Evolutionary conservation across 2,329 filamentous ascomycete species (phyloP).

Genomic region (Fusarium albosuccineum): DNA sequence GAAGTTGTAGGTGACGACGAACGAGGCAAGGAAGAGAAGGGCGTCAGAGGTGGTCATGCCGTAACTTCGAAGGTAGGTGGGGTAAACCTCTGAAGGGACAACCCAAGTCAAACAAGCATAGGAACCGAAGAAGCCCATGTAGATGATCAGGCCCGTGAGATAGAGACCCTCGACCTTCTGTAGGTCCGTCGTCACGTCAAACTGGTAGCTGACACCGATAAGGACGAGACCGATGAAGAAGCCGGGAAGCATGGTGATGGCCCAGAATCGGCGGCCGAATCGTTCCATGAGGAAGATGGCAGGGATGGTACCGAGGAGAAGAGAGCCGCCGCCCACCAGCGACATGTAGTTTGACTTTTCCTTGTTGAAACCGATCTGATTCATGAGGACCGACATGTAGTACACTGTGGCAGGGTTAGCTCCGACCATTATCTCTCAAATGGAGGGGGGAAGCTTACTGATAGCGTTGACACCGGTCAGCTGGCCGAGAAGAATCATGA

Average conservation of each 20-base stretch:
- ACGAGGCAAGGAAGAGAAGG: slow-evolving; percentile 77
- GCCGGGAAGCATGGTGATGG: slow-evolving; percentile 76
- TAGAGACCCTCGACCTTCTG: slow-evolving; percentile 70
- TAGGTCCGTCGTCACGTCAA: slow-evolving; percentile 61
- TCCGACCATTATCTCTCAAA: background rate
- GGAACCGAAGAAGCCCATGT: slow-evolving; percentile 77
- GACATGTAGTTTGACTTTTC: slow-evolving; percentile 79
- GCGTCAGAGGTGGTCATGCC: slow-evolving; percentile 80
- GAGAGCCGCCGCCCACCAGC: slow-evolving; percentile 75
- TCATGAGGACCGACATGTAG: slow-evolving; percentile 78
- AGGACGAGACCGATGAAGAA: slow-evolving; percentile 78
- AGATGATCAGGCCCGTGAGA: slow-evolving; percentile 74
- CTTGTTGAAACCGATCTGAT: slow-evolving; percentile 74
- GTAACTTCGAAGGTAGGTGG: slow-evolving; percentile 78
- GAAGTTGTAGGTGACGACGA: slow-evolving; percentile 83
- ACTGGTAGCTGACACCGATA: slow-evolving; percentile 73
- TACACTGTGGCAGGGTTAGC: slow-evolving; percentile 61
- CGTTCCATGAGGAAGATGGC: slow-evolving; percentile 79
- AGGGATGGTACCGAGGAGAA: slow-evolving; percentile 76
- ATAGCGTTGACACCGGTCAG: slow-evolving; percentile 78
- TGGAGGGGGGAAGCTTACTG: background rate
- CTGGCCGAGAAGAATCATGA: slow-evolving; percentile 78
- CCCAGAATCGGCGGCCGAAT: slow-evolving; percentile 81
- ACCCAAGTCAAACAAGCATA: slow-evolving; percentile 76
- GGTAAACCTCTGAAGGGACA: slow-evolving; percentile 77